phyloP scores from a whole-genome alignment of 1,284 basidiomycete species.

The Pascua sp. region DNA sequence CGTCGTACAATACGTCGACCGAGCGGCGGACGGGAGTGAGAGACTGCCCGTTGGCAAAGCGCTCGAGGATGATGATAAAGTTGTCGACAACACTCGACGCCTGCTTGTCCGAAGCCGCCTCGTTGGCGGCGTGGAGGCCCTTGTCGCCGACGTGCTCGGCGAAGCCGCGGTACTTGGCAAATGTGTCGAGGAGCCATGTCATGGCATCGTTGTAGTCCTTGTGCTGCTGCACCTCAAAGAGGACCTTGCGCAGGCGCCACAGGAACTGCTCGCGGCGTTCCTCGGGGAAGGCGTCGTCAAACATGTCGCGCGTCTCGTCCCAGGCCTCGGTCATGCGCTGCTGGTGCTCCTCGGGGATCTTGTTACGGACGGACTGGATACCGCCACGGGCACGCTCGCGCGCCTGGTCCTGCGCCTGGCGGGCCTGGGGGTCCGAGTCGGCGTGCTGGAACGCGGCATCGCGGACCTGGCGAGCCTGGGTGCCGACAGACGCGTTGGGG shows the following conservation, averaged over 20 bases:
- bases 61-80: conserved; percentile 77
- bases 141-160: conserved; percentile 46
- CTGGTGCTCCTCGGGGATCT: conserved; percentile 48
- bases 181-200: conserved; percentile 65
- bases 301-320: conserved; percentile 1
- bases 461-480: conserved; percentile 40
- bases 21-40: conserved; percentile 70
- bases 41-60: conserved; percentile 72
- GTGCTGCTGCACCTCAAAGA: conserved; percentile 85
- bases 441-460: conserved; percentile 42
- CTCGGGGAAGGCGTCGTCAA: conserved; percentile 62
- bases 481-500: conserved; percentile 46
- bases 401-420: conserved; percentile 57
- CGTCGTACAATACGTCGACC: conserved; percentile 68
- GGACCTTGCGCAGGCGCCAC: conserved; percentile 58
- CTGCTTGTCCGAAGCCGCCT: conserved; percentile 50
- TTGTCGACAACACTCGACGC: conserved; percentile 47
- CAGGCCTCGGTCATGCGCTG: conserved; percentile 7
- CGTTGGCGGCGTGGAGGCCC: conserved; percentile 51
- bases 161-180: conserved; percentile 67
- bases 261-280: conserved; percentile 65
- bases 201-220: conserved; percentile 82
- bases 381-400: conserved; percentile 50
- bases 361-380: conserved; percentile 54
- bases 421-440: conserved; percentile 51